phyloP scores from a whole-genome alignment of 2,329 filamentous ascomycete genomes.

The Colletotrichum camelliae region DNA sequence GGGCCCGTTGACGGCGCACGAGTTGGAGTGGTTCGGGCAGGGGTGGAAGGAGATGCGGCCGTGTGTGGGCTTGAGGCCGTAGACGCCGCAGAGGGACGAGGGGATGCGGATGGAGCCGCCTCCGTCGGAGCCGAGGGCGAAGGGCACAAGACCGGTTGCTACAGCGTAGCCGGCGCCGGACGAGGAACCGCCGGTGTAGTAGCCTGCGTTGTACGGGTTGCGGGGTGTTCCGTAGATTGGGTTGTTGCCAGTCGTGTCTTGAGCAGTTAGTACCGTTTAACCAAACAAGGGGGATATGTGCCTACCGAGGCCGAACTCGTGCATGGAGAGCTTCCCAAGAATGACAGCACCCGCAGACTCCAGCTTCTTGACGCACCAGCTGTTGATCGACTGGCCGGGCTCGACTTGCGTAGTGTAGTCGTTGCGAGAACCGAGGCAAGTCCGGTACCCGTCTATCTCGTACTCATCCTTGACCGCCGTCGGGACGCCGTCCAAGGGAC shows the following conservation, averaged over 20 bases:
- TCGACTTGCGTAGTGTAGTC: constrained; percentile 59
- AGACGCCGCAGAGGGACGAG: constrained; percentile 73
- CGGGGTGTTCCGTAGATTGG: constrained; percentile 73
- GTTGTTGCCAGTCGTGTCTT: constrained; percentile 78
- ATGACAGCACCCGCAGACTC: constrained; percentile 58
- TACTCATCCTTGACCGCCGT: constrained; percentile 80
- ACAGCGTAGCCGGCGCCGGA: constrained; percentile 77
- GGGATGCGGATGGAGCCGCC: constrained; percentile 79
- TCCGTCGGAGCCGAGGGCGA: constrained; percentile 75
- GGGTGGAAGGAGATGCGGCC: constrained; percentile 69
- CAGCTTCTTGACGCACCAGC: constrained; percentile 74
- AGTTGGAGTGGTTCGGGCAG: constrained; percentile 61
- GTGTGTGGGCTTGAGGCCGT: constrained; percentile 76
- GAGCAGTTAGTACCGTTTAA: fast-evolving
- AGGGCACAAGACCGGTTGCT: constrained; percentile 71
- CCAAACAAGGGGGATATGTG: not conserved
- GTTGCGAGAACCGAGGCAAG: constrained; percentile 65
- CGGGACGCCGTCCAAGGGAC: constrained; percentile 74
- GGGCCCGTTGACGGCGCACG: constrained; percentile 70
- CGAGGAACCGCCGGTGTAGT: constrained; percentile 81
- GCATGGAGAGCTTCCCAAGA: constrained; percentile 68
- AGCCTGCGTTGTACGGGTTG: constrained; percentile 75
- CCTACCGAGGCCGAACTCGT: constrained; percentile 74
- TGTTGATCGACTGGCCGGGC: constrained; percentile 51
- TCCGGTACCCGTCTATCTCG: constrained; percentile 75